phyloP scores from a whole-genome alignment of 176 grass and related monocot genomes.

The Typha latifolia region DNA sequence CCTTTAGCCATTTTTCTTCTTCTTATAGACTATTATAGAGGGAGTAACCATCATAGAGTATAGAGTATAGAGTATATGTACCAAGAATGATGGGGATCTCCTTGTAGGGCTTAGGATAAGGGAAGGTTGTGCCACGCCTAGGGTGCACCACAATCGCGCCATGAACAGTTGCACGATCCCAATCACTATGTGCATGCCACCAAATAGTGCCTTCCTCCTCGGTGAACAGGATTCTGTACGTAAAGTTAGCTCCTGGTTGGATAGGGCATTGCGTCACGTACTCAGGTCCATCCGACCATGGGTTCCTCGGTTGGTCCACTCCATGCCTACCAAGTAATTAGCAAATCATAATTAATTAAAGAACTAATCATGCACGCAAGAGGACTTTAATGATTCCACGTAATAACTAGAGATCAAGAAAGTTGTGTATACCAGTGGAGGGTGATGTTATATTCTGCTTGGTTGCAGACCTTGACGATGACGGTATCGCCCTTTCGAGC shows the following conservation, averaged over 20 bases:
- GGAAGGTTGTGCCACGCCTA: neutral
- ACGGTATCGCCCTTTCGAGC: conserved; percentile 37
- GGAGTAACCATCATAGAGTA: no score
- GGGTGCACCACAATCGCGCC: conserved; percentile 11
- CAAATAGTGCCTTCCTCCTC: conserved; percentile 27
- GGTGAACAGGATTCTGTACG: conserved; percentile 11
- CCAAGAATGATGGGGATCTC: conserved; percentile 10
- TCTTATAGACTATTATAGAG: no score
- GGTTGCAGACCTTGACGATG: conserved; percentile 53
- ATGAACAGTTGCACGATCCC: conserved; percentile 23
- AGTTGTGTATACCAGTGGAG: conserved; percentile 38
- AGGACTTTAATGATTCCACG: neutral
- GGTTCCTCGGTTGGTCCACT: conserved; percentile 42
- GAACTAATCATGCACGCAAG: neutral
- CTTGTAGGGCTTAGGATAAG: conserved; percentile 4
- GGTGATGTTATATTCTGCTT: conserved; percentile 57
- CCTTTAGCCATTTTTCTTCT: no score
- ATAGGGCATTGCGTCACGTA: conserved; percentile 83
- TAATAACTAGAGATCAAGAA: neutral
- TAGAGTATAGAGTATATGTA: neutral
- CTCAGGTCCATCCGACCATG: conserved; percentile 70
- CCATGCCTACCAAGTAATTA: conserved; percentile 38
- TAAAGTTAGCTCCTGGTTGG: conserved; percentile 17
- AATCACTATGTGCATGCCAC: conserved; percentile 31
- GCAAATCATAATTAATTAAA: neutral